A percentile compares a stretch with the other conserved stretches of the same genome.
Conservation (phyloP, 2,329 filamentous ascomycete genomes). For the Trichoderma koningii region DNA sequence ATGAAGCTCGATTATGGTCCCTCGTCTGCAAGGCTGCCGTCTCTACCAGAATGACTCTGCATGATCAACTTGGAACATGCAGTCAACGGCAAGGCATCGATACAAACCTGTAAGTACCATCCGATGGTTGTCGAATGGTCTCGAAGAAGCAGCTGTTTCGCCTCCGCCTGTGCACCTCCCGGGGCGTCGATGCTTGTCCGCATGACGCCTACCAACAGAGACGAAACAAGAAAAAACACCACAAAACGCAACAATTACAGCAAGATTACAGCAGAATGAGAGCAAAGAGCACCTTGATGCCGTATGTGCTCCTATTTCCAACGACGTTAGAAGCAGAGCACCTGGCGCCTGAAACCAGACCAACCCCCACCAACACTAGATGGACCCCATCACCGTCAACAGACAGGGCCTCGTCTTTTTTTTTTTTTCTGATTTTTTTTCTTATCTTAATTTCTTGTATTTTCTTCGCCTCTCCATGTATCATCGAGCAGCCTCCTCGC, state of each 20-base stretch:
- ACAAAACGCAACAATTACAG: not conserved
- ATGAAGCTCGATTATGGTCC: not conserved
- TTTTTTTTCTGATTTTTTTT: not conserved
- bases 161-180: not conserved
- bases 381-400: slow-evolving; percentile 6
- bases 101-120: not conserved
- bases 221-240: too few relatives aligned
- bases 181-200: not conserved
- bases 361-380: slow-evolving; percentile 5
- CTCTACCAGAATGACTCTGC: not conserved
- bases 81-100: not conserved
- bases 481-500: not conserved
- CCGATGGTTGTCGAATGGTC: too few relatives aligned
- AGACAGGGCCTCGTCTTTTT: slow-evolving; percentile 11
- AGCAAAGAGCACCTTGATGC: not conserved
- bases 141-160: not conserved
- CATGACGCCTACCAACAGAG: too few relatives aligned
- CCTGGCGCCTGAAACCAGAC: slow-evolving; percentile 19
- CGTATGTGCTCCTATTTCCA: too few relatives aligned
- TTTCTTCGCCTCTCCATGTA: not conserved
- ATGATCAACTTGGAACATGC: too few relatives aligned
- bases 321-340: not conserved
- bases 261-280: not conserved
- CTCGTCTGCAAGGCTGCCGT: not conserved
- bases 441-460: not conserved